phyloP scores from a whole-genome alignment of 805 yeast species.

The Kazachstania taianensis region DNA sequence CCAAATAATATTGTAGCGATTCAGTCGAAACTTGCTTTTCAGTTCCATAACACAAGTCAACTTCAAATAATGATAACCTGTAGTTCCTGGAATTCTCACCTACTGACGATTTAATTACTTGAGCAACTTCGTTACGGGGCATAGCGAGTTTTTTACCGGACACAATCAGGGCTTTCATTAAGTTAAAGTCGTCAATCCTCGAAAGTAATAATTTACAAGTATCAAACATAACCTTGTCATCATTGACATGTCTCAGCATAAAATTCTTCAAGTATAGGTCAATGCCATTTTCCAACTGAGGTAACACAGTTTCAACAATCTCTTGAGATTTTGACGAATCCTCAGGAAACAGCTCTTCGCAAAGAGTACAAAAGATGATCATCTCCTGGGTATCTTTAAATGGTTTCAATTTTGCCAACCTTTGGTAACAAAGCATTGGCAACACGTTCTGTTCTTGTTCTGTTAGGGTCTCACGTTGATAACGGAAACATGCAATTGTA shows the following conservation, averaged over 20 bases:
- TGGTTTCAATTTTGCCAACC: constrained; percentile 45
- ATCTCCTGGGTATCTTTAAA: constrained; percentile 52
- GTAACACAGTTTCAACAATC: constrained; percentile 30
- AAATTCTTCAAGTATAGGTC: constrained; percentile 58
- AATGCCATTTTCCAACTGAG: constrained; percentile 23
- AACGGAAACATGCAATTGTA: constrained; percentile 34
- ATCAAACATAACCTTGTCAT: constrained; percentile 37
- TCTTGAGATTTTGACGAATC: constrained; percentile 27
- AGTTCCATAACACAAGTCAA: constrained; percentile 20
- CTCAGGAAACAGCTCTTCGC: constrained; percentile 27
- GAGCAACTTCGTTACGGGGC: constrained; percentile 31
- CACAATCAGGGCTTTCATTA: constrained; percentile 26
- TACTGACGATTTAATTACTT: constrained; percentile 19
- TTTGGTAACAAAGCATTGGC: constrained; percentile 50
- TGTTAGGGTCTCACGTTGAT: constrained; percentile 28
- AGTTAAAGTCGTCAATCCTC: constrained; percentile 56
- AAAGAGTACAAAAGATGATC: constrained; percentile 46
- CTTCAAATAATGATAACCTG: constrained; percentile 42
- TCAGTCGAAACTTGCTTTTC: constrained; percentile 16
- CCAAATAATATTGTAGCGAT: constrained; percentile 35
- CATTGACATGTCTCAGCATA: constrained; percentile 38
- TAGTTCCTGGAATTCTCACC: constrained; percentile 47
- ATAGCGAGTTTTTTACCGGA: constrained; percentile 54
- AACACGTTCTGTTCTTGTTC: constrained; percentile 42
- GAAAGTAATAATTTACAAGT: constrained; percentile 39